phyloP scores from a whole-genome alignment of 139 green algal species.

The Gonium pectorale region DNA sequence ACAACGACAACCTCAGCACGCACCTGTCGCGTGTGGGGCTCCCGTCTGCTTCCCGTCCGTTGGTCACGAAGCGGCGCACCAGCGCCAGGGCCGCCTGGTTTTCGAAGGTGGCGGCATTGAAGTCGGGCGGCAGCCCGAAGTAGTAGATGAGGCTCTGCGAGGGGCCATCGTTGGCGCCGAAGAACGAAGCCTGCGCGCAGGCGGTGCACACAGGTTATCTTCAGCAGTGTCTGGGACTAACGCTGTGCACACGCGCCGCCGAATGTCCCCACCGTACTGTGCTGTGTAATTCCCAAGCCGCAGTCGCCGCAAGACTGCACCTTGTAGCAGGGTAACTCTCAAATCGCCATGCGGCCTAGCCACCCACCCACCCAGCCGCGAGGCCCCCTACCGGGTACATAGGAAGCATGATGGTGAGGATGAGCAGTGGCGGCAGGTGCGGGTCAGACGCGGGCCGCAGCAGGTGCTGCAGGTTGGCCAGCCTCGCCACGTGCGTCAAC shows the following conservation, averaged over 20 bases:
- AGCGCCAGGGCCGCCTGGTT: constrained; percentile 78
- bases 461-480: constrained; percentile 74
- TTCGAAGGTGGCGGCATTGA: constrained; percentile 62
- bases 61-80: constrained; percentile 77
- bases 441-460: constrained; percentile 15
- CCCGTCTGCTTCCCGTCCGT: constrained; percentile 79
- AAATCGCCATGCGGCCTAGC: no score
- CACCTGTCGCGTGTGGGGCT: constrained; percentile 69
- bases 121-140: constrained; percentile 79
- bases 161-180: constrained; percentile 67
- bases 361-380: neutral
- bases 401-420: constrained; percentile 91
- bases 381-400: constrained; percentile 71
- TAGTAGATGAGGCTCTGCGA: constrained; percentile 84
- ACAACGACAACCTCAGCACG: no score
- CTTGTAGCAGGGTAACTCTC: no score
- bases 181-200: constrained; percentile 68
- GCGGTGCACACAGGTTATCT: no score
- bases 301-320: no score
- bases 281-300: no score
- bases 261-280: no score
- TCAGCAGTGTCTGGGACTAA: no score
- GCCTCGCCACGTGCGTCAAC: constrained; percentile 77
- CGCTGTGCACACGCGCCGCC: no score
- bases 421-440: constrained; percentile 78